phyloP scores from a whole-genome alignment of 371 early-diverging fungal genomes.

The Mucor indicus region DNA sequence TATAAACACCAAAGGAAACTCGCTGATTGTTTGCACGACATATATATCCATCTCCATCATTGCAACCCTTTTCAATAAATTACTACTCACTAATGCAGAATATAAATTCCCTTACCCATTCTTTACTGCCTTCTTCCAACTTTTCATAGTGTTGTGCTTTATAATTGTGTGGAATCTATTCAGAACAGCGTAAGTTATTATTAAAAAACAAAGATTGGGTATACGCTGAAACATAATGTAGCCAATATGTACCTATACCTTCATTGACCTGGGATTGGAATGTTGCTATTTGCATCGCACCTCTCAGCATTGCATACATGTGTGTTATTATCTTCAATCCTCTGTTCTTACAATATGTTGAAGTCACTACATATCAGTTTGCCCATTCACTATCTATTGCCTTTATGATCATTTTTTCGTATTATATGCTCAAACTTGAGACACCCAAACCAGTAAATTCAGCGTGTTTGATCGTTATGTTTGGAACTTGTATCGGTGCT shows the following conservation, averaged over 20 bases:
- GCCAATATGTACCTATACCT: conserved; percentile 29
- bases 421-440: conserved; percentile 38
- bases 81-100: conserved; percentile 49
- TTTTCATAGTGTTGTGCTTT: conserved; percentile 45
- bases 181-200: conserved; percentile 35
- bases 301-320: conserved; percentile 54
- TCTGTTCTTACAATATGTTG: conserved; percentile 55
- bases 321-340: conserved; percentile 57
- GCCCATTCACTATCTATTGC: conserved; percentile 58
- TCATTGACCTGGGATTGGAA: conserved; percentile 45
- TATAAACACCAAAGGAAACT: no score
- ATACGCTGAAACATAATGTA: not conserved
- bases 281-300: conserved; percentile 45
- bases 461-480: conserved; percentile 48
- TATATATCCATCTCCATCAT: conserved; percentile 50
- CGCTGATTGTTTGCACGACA: no score
- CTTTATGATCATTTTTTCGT: conserved; percentile 57
- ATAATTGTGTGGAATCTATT: conserved; percentile 40
- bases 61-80: conserved; percentile 62
- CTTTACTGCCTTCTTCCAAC: conserved; percentile 55
- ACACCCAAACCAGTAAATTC: conserved; percentile 32
- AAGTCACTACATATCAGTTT: conserved; percentile 58
- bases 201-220: not conserved
- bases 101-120: conserved; percentile 58
- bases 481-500: conserved; percentile 53